Base-by-base conservation (phyloP, 306 rosid genomes). In the Inga oerstediana region DNA sequence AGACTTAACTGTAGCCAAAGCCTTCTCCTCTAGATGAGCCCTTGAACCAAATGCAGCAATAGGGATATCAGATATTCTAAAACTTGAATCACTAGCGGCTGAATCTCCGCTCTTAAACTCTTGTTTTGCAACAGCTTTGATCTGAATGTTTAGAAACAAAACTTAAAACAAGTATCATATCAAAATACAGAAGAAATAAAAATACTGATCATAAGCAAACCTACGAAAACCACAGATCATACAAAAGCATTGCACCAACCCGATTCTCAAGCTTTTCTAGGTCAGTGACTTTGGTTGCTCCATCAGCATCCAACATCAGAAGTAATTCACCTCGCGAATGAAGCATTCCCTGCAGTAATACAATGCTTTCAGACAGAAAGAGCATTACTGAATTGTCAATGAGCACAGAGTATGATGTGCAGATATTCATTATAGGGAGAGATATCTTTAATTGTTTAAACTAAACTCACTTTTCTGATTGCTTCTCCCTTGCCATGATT, bases 401-500 rank as follows among this genome's bases (percentile, higher is more conserved):
- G 68, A 11, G 54, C 59, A 32, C 10, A 85, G 49, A 61, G 66
- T 52, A 35, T 61, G 72, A 82, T 35, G 45, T 5, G 51, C 49
- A 41, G 80, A 14, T 69, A 44, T 82, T 74, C 11, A 14, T 52
- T 46, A 85, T 41, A 27, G 75, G 65, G 52, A 85, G 48, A 74
- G 79, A 1, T 75, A n/a, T 41, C 11, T 24, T 43, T 62, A 49
- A 80, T 61, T 79, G 83, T 74, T 89, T 59, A 72, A 82, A 79
- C 76, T 84, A 46, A 80, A 92, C 98, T 93, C 97, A 95, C 98
- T 95, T 95, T 95, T 92, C 98, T 88, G 76, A 95, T 93, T 83
- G 98, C 98, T 87, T 95, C 98, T 81, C 98, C 98, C 87, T 93
- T 95, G 61, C 98, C 98, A 79, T 91, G 94, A 87, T 95, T 95